phyloP scores from a whole-genome alignment of 257 asterid genomes.

The Nicotiana undulata region DNA sequence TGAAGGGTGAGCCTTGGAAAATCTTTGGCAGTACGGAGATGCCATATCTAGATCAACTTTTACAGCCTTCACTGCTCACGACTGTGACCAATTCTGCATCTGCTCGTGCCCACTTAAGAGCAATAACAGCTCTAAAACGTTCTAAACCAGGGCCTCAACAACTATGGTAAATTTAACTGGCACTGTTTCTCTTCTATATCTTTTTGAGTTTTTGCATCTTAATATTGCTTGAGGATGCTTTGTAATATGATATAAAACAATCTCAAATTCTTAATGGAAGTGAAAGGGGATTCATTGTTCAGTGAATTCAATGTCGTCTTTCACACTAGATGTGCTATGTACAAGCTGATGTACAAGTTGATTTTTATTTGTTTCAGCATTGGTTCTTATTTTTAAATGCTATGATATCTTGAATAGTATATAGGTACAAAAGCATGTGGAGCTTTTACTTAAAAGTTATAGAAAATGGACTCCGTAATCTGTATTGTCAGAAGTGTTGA shows the following conservation, averaged over 20 bases:
- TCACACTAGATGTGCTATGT: not conserved
- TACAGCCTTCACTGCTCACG: constrained; percentile 93
- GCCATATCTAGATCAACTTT: constrained; percentile 91
- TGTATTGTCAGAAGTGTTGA: not conserved
- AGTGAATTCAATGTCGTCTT: not conserved
- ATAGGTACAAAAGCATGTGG: not conserved
- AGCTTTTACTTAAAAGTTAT: not conserved
- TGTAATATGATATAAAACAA: not conserved
- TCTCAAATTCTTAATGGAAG: not conserved
- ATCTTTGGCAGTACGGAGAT: constrained; percentile 77
- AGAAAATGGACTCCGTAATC: not conserved
- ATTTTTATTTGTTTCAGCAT: not conserved
- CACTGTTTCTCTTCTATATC: not conserved
- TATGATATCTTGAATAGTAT: not conserved
- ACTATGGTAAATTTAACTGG: constrained; percentile 48
- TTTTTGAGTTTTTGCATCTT: not conserved
- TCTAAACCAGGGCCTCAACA: constrained; percentile 71
- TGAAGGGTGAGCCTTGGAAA: constrained; percentile 90
- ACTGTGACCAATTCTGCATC: constrained; percentile 94
- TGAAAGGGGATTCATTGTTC: not conserved
- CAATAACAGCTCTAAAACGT: constrained; percentile 91
- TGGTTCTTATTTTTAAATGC: not conserved
- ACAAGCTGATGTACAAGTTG: not conserved
- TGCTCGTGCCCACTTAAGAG: constrained; percentile 91
- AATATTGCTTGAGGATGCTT: not conserved